These are phyloP conservation scores for Lumnitzera racemosa DNA, from an alignment of 345 rosid genomes.

Conservation along the genomic window DNA sequence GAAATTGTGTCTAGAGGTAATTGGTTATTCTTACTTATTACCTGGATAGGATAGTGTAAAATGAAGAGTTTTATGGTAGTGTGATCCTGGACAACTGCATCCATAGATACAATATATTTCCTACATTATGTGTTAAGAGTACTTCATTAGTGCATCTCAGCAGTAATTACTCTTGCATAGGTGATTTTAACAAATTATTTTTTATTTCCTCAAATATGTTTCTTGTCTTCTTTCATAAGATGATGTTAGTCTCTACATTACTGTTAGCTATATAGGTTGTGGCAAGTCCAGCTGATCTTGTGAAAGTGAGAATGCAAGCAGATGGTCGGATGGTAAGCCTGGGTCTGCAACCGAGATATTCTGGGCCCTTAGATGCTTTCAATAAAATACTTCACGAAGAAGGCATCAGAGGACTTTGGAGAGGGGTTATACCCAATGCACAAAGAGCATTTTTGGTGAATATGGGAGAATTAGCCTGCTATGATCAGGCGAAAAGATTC, in stretches of 20 bases:
- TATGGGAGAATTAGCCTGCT: conserved; percentile 90
- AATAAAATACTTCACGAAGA: conserved; percentile 43
- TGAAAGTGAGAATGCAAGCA: conserved; percentile 93
- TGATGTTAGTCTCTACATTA: conserved; percentile 5
- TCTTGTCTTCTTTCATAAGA: neutral
- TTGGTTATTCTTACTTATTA: no score
- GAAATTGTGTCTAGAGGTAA: no score
- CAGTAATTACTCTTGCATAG: no score
- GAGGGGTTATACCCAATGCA: conserved; percentile 75
- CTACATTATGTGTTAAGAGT: no score
- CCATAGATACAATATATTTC: no score
- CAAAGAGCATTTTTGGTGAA: conserved; percentile 88
- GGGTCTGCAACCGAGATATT: conserved; percentile 67
- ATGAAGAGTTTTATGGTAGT: no score
- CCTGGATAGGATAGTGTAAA: no score
- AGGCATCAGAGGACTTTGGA: conserved; percentile 69
- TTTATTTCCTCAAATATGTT: neutral
- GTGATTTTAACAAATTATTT: neutral
- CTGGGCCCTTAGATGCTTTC: conserved; percentile 56
- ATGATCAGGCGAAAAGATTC: conserved; percentile 78
- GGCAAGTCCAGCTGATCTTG: conserved; percentile 92
- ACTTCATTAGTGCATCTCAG: no score
- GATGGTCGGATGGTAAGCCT: conserved; percentile 43
- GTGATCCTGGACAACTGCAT: no score
- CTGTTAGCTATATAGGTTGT: conserved; percentile 55